Percentiles rank a stretch among this genome's conserved stretches.
Evolutionary conservation across 106 monocot species (phyloP).

Genomic region (Acorus calamus): DNA sequence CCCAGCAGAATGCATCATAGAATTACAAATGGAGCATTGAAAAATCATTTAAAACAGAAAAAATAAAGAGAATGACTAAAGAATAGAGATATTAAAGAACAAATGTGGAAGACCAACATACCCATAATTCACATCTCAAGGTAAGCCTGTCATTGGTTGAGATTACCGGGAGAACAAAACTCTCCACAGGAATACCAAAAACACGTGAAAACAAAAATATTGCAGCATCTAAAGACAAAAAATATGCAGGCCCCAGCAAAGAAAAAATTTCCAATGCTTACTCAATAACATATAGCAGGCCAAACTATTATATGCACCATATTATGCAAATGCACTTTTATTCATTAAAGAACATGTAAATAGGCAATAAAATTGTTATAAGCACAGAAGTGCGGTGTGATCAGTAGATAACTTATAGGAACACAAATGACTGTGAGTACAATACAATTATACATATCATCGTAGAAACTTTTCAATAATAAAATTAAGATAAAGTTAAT

Average conservation of each 20-base stretch:
- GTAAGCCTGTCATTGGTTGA: conserved; percentile 97
- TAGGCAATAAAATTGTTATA: neutral
- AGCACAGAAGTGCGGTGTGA: too few relatives aligned
- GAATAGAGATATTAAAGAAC: neutral
- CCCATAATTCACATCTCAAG: conserved; percentile 95
- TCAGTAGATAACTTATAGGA: too few relatives aligned
- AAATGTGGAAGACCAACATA: conserved; percentile 11
- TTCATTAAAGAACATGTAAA: neutral
- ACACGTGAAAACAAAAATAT: conserved; percentile 97
- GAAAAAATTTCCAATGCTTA: conserved; percentile 99
- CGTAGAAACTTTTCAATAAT: too few relatives aligned
- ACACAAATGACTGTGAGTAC: too few relatives aligned
- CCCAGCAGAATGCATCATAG: too few relatives aligned
- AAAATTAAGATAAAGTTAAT: too few relatives aligned
- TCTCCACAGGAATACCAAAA: conserved; percentile 88
- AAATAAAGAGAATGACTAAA: too few relatives aligned
- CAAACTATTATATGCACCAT: neutral
- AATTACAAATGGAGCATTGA: too few relatives aligned
- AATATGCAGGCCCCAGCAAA: conserved; percentile 99
- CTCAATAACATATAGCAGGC: conserved; percentile 12
- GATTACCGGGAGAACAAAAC: conserved; percentile 90
- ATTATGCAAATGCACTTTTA: neutral
- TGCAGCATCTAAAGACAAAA: conserved; percentile 92
- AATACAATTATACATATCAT: too few relatives aligned
- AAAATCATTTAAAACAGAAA: too few relatives aligned